phyloP scores from a whole-genome alignment of 257 asterid species.

The Fraxinus quadrangulata region DNA sequence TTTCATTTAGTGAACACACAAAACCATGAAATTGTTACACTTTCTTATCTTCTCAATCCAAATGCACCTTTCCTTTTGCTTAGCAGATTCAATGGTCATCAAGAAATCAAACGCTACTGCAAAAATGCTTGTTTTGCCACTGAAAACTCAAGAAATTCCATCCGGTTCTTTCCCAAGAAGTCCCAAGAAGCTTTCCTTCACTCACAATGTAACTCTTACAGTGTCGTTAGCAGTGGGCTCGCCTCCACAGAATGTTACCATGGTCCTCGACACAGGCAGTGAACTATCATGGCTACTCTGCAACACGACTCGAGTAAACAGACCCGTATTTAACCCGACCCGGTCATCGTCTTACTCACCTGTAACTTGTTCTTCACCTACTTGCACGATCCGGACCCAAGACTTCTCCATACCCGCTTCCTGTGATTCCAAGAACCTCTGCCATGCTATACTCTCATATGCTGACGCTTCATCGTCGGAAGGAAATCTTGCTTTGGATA shows the following conservation, averaged over 20 bases:
- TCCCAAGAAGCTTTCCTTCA: conserved; percentile 65
- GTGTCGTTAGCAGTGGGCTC: conserved; percentile 77
- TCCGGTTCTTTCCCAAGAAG: conserved; percentile 30
- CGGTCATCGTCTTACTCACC: conserved; percentile 61
- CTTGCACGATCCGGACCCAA: conserved; percentile 78
- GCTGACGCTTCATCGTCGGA: conserved; percentile 82
- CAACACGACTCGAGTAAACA: conserved; percentile 44
- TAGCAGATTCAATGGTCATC: conserved; percentile 31
- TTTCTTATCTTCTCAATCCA: conserved; percentile 8
- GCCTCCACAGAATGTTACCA: conserved; percentile 86
- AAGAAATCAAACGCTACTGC: conserved; percentile 20
- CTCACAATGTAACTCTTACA: conserved; percentile 88
- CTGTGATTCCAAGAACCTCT: conserved; percentile 69
- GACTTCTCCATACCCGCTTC: conserved; percentile 89
- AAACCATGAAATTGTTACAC: not conserved
- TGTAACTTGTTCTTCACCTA: conserved; percentile 67
- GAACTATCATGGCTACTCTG: conserved; percentile 94
- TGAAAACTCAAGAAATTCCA: conserved; percentile 57
- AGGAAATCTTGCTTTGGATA: conserved; percentile 70
- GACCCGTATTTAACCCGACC: conserved; percentile 59
- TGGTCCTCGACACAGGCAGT: conserved; percentile 96
- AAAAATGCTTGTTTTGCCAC: conserved; percentile 44
- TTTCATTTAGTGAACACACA: not conserved
- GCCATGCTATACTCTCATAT: conserved; percentile 79
- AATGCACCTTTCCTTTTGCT: conserved; percentile 13